phyloP scores from a whole-genome alignment of 1,139 yeast genomes.

The Tardiomyces digboiensis region DNA sequence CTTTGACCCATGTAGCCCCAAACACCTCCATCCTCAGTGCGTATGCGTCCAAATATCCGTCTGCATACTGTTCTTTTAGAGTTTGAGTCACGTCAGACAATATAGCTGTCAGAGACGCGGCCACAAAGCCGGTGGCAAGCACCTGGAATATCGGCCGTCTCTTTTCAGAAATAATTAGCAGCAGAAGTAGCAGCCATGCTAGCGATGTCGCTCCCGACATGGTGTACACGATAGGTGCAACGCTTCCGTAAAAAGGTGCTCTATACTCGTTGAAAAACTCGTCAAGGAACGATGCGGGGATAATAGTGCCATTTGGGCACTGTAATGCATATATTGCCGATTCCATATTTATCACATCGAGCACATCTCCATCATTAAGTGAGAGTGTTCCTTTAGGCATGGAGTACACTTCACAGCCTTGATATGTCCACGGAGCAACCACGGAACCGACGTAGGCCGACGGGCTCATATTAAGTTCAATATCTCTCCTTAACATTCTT shows the following conservation, averaged over 20 bases:
- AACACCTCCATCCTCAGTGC: slow-evolving; percentile 42
- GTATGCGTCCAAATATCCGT: slow-evolving; percentile 47
- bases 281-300: slow-evolving; percentile 11
- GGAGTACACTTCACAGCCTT: slow-evolving; percentile 9
- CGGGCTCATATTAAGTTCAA: too few species aligned
- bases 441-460: too few species aligned
- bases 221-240: slow-evolving; percentile 26
- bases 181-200: neutral
- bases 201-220: slow-evolving; percentile 22
- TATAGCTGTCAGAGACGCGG: slow-evolving; percentile 23
- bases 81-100: slow-evolving; percentile 17
- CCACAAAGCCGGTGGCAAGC: slow-evolving; percentile 22
- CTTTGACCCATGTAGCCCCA: slow-evolving; percentile 39
- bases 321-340: neutral
- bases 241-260: slow-evolving; percentile 27
- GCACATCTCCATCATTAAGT: slow-evolving; percentile 10
- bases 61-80: slow-evolving; percentile 30
- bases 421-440: neutral
- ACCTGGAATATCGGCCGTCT: slow-evolving; percentile 27
- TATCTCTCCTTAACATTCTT: too few species aligned
- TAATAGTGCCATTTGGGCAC: slow-evolving; percentile 6
- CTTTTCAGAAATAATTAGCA: slow-evolving; percentile 21
- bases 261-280: slow-evolving; percentile 1
- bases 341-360: slow-evolving; percentile 6
- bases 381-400: slow-evolving; percentile 17